Base-by-base conservation (phyloP, 768 basidiomycete species). In the Boletellus ananiceps region DNA sequence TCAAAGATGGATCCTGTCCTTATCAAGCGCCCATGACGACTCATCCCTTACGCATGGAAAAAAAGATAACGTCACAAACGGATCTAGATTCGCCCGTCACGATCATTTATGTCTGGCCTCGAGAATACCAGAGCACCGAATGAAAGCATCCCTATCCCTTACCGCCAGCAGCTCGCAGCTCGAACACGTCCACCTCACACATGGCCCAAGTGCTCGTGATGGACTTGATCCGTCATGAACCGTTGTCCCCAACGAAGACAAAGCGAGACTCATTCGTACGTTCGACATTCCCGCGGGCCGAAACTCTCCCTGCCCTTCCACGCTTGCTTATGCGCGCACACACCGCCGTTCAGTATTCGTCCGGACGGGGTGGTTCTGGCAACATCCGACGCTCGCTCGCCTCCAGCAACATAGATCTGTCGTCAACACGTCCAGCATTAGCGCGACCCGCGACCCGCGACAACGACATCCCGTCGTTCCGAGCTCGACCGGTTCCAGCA, bases 301-400 rank as follows among this genome's bases (percentile, higher is more conserved):
- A 27, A 16, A 14, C 14, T 33, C n/a, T 42, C 16, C 14, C 1
- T 25, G 11, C n/a, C 31, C 5, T 34, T 33, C 15, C 16, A 15
- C 13, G 12, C 2, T 40, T n/a, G 37, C 25, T 52, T 21, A 57
- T 39, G 11, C 29, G 29, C 15, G 16, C 43, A 9, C 27, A 0
- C 13, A 5, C 36, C 8, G 6, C 29, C 29, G 29, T 29, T 29
- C 42, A 65, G 64, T 18, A 34, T 25, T 55, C 59, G 8, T 57
- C 54, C 2, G 64, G 64, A 9, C 50, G 64, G 37, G 57, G 63
- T 0, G 63, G 59, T 2, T 66, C 54, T 9, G 59, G 64, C 3
- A 57, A 57, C 39, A 52, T 59, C 21, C 59, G 57, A 21, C 53
- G 39, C 18, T 9, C 16, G 31, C 11, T 15, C 8, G 19, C 16